phyloP scores from a whole-genome alignment of 495 filamentous ascomycete genomes.

The Penicillium roqueforti region DNA sequence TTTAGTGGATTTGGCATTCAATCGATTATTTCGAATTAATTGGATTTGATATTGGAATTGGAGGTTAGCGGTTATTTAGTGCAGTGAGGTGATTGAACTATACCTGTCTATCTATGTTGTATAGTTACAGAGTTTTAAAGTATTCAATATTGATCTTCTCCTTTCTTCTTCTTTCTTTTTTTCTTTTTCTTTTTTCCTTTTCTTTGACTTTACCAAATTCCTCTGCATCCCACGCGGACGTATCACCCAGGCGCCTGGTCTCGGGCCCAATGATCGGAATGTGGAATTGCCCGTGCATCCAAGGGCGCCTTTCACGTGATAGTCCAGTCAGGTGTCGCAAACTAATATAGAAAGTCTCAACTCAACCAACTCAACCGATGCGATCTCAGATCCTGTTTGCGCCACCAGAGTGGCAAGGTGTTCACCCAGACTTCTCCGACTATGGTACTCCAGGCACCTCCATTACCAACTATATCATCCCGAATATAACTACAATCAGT shows the following conservation, averaged over 20 bases:
- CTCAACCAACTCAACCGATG: too few relatives aligned
- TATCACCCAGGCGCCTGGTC: not conserved
- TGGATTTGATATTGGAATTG: not conserved
- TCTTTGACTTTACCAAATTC: not conserved
- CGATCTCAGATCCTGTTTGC: too few relatives aligned
- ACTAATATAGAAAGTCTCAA: too few relatives aligned
- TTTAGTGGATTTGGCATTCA: too few relatives aligned
- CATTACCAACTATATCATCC: not conserved
- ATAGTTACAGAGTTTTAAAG: not conserved
- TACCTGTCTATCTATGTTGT: not conserved
- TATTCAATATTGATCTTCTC: too few relatives aligned
- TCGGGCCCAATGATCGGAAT: constrained; percentile 20
- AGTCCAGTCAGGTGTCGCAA: not conserved
- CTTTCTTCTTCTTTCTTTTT: too few relatives aligned
- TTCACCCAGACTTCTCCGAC: constrained; percentile 4
- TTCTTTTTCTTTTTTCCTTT: not conserved
- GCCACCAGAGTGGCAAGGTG: constrained; percentile 8
- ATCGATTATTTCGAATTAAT: too few relatives aligned
- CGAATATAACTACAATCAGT: too few relatives aligned
- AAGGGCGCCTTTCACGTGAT: not conserved
- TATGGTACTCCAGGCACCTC: not conserved
- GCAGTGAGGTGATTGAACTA: too few relatives aligned
- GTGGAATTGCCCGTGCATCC: not conserved
- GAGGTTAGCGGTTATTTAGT: too few relatives aligned
- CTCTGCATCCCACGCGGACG: constrained; percentile 1